Evolutionary conservation across 23 red algal species (phyloP), one percentile per base, ranked within the genome.

Genomic region (Gracilaria domingensis): DNA sequence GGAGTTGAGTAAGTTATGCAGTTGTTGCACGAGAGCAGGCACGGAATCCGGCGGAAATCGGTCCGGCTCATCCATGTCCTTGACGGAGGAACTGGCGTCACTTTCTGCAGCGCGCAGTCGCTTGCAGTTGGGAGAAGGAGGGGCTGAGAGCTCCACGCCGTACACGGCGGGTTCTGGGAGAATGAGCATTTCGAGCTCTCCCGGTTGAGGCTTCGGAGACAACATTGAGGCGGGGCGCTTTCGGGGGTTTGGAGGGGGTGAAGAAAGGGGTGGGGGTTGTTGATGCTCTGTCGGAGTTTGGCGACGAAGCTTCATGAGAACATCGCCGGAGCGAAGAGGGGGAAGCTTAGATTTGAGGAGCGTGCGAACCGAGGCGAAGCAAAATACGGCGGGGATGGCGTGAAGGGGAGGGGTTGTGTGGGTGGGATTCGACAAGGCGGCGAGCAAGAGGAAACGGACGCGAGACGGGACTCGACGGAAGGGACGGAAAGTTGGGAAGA

Each of bases 1-100:
- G 83, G 96, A 99, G 33, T 86, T 81, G 9, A 99, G 62, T 75
- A 99, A 40, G n/a, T 87, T 48, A 20, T 87, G 92, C 29, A 98
- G 42, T 24, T 95, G 87, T 11, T 53, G 49, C 38, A 98, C 70
- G 67, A 98, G 55, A 8, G 93, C 84, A 33, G 96, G 86, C 14
- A 98, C 96, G 29, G 92, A 95, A 57, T 98, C 96, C 25, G 88
- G 89, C 17, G 89, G 58, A 39, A 92, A 58, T 6, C 71, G 34
- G 37, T 84, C 89, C 8, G 89, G 82, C 18, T 89, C 83, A 37
- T 96, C 95, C 36, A 82, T 81, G 57, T 85, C 86, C 80, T 92
- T 92, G 50, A 77, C 80, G 45, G 75, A 82, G 8, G 89, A 92
- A 34, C 79, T 84, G 37, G 89, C 89, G 54, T 92, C 89, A 28